Evolutionary conservation across 345 rosid genomes (phyloP), one percentile per base, ranked within the genome.

Genomic region (Eutrema japonicum): DNA sequence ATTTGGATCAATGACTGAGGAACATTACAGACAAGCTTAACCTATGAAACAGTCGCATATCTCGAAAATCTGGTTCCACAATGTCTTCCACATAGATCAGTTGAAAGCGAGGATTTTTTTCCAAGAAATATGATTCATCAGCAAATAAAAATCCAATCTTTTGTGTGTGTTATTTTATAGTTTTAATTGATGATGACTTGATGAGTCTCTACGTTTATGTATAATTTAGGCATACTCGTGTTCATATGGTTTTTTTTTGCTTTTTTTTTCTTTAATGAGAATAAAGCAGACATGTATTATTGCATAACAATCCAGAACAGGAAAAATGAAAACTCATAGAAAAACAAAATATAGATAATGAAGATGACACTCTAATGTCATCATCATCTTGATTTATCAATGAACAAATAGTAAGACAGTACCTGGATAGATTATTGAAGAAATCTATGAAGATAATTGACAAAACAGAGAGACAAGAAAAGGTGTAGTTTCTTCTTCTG

Each of bases 401-500:
- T 26, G 74, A 61, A 26, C 53, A 68, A 14, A 68, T 36, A 55
- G 43, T 65, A 33, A 38, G 74, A 53, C 35, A 45, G 35, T 69
- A 76, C 79, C 79, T 57, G 66, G 18, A 58, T 61, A 58, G 53
- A 66, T 18, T 37, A 37, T 8, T 9, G 71, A 65, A 73, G 65
- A 62, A 33, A 45, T 4, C 14, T 66, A n/a, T 10, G 18, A 66
- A 51, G 66, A 22, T 8, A 35, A 67, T 35, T 51, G 78, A 74
- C 22, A n/a, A 49, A 59, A 32, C 53, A 60, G 48, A 68, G 43
- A 45, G 64, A 53, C 70, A 36, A 68, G 4, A 45, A 42, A 40
- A 22, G 36, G 55, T 50, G 46, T 45, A n/a, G 8, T 14, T 41
- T 51, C 40, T 13, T 59, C 32, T 75, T 67, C 14, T 61, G 64